These are phyloP conservation scores for Cucumis sativus DNA, from an alignment of 306 rosid species.

Conservation along the genomic window Cucumber_9930_V3 NC_026661.2:1641501-1642000, in stretches of 20 bases:
- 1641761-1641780: neutral
- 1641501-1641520: neutral
- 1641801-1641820: neutral
- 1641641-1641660: neutral
- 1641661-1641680: neutral
- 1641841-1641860: too few species aligned
- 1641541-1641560: neutral
- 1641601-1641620: neutral
- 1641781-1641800: neutral
- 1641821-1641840: too few species aligned
- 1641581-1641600: neutral
- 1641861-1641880: too few species aligned
- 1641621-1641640: neutral
- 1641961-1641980: too few species aligned
- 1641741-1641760: neutral
- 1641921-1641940: too few species aligned
- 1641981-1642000: too few species aligned
- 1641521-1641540: neutral
- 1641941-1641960: too few species aligned
- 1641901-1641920: too few species aligned
- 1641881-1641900: too few species aligned
- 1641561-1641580: neutral
- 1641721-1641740: neutral
- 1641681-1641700: neutral
- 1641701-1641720: neutral